These are phyloP conservation scores for Aspergillus sclerotioniger DNA, from an alignment of 495 filamentous ascomycete species.

Conservation along the genomic window DNA sequence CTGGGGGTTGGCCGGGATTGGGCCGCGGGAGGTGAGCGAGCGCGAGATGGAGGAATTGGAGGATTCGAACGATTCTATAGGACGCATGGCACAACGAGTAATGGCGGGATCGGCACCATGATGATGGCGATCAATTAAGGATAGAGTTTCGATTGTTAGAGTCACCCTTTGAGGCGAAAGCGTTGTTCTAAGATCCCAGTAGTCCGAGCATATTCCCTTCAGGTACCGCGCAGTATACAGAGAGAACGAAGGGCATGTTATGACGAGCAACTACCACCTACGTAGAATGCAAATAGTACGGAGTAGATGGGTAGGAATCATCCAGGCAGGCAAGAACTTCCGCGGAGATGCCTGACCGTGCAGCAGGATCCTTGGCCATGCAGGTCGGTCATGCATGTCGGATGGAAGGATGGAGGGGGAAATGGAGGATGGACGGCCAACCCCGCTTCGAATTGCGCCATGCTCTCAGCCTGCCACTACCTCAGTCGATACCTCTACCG, in stretches of 20 bases:
- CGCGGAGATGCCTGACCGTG: not conserved
- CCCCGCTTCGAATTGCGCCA: not conserved
- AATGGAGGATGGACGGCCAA: not conserved
- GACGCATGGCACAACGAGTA: conserved; percentile 19
- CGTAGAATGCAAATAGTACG: too few species aligned
- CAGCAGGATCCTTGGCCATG: not conserved
- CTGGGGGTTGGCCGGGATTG: conserved; percentile 49
- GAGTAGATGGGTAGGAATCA: too few species aligned
- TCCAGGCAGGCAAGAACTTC: not conserved
- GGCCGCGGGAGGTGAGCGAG: conserved; percentile 36
- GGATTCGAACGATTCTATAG: conserved; percentile 7
- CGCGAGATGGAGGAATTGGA: conserved; percentile 32
- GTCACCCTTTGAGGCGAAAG: not conserved
- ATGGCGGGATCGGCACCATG: conserved; percentile 39
- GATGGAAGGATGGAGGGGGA: not conserved
- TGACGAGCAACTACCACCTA: not conserved
- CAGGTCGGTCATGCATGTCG: not conserved
- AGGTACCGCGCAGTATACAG: not conserved
- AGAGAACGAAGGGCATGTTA: not conserved
- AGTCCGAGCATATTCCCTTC: not conserved
- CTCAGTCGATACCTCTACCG: too few species aligned
- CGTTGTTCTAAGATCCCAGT: not conserved
- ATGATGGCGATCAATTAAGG: conserved; percentile 1
- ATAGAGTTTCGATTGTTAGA: not conserved
- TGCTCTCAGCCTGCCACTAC: not conserved